Percentiles rank a stretch among this genome's conserved stretches.
phyloP scores from a whole-genome alignment of 495 filamentous ascomycete species.

The Podospora appendiculata region DNA sequence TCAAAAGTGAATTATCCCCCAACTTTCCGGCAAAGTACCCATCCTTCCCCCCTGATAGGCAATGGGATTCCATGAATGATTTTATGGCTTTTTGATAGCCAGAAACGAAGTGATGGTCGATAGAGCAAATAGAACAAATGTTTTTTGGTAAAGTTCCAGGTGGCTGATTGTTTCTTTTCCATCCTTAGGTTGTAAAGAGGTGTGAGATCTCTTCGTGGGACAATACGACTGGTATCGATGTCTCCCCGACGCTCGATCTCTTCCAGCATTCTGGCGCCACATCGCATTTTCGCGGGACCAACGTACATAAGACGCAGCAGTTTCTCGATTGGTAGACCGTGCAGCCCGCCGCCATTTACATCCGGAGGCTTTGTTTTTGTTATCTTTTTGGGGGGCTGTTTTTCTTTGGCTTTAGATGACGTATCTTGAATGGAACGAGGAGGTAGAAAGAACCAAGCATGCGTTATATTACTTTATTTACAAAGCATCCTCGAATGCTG shows the following conservation, averaged over 20 bases:
- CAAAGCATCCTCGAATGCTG: background rate
- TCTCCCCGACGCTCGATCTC: background rate
- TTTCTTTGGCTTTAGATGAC: too few species aligned
- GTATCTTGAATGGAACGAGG: too few species aligned
- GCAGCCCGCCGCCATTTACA: too few species aligned
- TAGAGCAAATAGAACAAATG: constrained; percentile 5
- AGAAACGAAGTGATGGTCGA: background rate
- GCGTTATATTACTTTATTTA: too few species aligned
- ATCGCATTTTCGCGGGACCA: too few species aligned
- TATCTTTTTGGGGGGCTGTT: too few species aligned
- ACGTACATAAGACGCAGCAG: too few species aligned
- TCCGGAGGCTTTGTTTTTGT: too few species aligned
- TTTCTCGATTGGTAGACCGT: too few species aligned
- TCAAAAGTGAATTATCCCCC: constrained; percentile 30
- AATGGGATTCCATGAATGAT: background rate
- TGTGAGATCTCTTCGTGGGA: too few species aligned
- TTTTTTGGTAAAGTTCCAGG: constrained; percentile 5
- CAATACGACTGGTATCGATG: background rate
- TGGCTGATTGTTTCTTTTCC: constrained; percentile 25
- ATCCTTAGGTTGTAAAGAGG: constrained; percentile 26
- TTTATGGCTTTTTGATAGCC: background rate
- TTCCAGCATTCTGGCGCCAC: too few species aligned
- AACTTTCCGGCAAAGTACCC: background rate
- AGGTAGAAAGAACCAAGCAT: too few species aligned
- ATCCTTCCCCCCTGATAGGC: background rate